These are phyloP conservation scores for Termitomyces sp. DNA, from an alignment of 768 basidiomycete species.

Conservation along the genomic window DNA sequence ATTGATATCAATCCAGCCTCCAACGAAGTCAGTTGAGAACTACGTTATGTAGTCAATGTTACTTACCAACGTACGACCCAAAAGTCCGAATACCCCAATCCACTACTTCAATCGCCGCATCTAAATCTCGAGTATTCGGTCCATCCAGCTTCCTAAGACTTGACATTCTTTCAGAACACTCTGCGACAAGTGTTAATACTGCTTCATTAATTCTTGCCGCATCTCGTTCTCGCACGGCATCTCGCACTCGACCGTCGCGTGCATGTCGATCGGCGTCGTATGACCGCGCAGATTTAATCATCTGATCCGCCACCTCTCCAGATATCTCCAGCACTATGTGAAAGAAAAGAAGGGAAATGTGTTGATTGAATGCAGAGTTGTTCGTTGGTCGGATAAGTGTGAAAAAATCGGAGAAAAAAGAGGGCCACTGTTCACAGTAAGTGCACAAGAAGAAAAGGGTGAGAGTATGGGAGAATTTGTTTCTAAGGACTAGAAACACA, in stretches of 20 bases:
- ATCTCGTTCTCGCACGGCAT: slow-evolving; percentile 86
- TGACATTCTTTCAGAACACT: slow-evolving; percentile 56
- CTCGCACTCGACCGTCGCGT: slow-evolving; percentile 81
- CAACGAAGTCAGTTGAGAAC: not conserved
- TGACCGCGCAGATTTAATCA: slow-evolving; percentile 81
- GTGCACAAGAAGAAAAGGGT: slow-evolving; percentile 85
- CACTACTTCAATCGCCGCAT: slow-evolving; percentile 67
- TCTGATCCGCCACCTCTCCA: slow-evolving; percentile 94
- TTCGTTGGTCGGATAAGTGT: slow-evolving; percentile 61
- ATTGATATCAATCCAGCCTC: slow-evolving; percentile 98
- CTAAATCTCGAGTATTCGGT: slow-evolving; percentile 45
- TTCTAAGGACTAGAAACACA: slow-evolving; percentile 64
- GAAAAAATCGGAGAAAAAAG: slow-evolving; percentile 78
- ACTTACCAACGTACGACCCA: slow-evolving; percentile 90
- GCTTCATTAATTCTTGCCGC: slow-evolving; percentile 83
- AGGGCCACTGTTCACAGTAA: slow-evolving; percentile 81
- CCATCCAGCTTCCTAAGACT: slow-evolving; percentile 41
- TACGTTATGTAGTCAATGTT: not conserved
- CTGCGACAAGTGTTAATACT: slow-evolving; percentile 76
- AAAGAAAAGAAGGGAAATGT: slow-evolving; percentile 85
- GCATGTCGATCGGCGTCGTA: slow-evolving; percentile 66
- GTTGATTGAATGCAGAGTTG: slow-evolving; percentile 67
- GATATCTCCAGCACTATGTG: slow-evolving; percentile 93
- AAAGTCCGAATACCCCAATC: slow-evolving; percentile 93
- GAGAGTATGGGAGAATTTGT: slow-evolving; percentile 91